phyloP scores from a whole-genome alignment of 768 basidiomycete genomes.

The Heimioporus sp. region DNA sequence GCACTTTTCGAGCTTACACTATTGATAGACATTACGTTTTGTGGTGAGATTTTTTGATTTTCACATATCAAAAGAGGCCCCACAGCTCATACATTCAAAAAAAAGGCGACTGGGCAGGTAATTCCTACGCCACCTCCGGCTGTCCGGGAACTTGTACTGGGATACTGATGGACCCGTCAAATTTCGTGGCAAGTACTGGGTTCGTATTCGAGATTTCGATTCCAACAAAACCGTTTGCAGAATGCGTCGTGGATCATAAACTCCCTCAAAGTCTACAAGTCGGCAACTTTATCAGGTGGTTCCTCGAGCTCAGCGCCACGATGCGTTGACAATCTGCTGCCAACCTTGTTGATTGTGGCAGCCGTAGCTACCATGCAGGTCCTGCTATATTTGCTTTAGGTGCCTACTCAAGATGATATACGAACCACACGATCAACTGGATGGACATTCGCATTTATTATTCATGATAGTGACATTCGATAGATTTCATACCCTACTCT shows the following conservation, averaged over 20 bases:
- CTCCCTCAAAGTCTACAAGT: slow-evolving; percentile 69
- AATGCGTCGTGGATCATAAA: slow-evolving; percentile 84
- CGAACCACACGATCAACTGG: neutral
- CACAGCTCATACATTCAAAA: slow-evolving; percentile 11
- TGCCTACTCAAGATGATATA: neutral
- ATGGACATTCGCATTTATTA: slow-evolving; percentile 6
- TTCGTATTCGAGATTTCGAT: neutral
- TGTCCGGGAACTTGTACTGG: slow-evolving; percentile 75
- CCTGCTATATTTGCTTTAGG: slow-evolving; percentile 17
- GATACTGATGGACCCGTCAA: slow-evolving; percentile 61
- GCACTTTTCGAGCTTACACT: slow-evolving; percentile 13
- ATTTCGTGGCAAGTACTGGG: slow-evolving; percentile 60
- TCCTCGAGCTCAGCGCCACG: slow-evolving; percentile 22
- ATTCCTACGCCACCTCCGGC: slow-evolving; percentile 68
- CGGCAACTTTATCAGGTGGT: slow-evolving; percentile 44
- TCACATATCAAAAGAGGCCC: neutral
- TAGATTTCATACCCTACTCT: slow-evolving; percentile 3
- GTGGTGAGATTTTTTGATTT: slow-evolving; percentile 47
- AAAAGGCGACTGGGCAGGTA: slow-evolving; percentile 81
- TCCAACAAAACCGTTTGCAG: slow-evolving; percentile 34
- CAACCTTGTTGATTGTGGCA: slow-evolving; percentile 11
- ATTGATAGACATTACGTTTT: slow-evolving; percentile 72
- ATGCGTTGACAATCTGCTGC: slow-evolving; percentile 1
- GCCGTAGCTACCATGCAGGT: slow-evolving; percentile 9
- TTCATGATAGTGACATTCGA: slow-evolving; percentile 8